Evolutionary conservation across 805 yeast genomes (phyloP).

Genomic region (Starmera pachycereana): DNA sequence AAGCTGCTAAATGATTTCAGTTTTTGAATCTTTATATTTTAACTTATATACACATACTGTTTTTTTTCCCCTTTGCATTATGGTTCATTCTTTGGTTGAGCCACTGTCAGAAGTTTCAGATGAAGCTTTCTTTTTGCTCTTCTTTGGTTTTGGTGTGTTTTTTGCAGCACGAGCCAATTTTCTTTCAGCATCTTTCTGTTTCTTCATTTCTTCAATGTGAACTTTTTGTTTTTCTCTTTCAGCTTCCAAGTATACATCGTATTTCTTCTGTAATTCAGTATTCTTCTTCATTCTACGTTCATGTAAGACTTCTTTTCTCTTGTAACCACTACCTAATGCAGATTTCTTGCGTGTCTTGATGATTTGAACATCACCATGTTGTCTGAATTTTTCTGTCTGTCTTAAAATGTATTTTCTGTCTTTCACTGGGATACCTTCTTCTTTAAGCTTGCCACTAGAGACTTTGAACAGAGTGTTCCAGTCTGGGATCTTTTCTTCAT

Average conservation of each 20-base stretch:
- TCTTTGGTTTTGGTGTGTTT: too few species aligned
- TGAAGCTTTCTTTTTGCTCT: too few species aligned
- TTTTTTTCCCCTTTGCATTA: not conserved
- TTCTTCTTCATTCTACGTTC: constrained; percentile 36
- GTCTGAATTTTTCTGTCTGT: constrained; percentile 60
- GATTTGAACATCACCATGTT: constrained; percentile 45
- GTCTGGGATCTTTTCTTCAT: constrained; percentile 53
- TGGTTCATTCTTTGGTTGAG: too few species aligned
- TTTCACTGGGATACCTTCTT: constrained; percentile 64
- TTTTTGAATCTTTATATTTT: not conserved
- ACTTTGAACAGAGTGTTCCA: constrained; percentile 61
- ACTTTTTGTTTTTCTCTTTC: constrained; percentile 7
- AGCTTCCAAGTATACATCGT: constrained; percentile 5
- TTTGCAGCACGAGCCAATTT: too few species aligned
- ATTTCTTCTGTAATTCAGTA: constrained; percentile 14
- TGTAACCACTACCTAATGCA: constrained; percentile 80
- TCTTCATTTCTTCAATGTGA: not conserved
- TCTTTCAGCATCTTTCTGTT: not conserved
- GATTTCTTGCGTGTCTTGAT: constrained; percentile 61
- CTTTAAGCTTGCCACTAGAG: constrained; percentile 48
- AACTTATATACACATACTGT: not conserved
- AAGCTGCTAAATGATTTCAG: constrained; percentile 7
- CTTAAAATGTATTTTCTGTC: constrained; percentile 63
- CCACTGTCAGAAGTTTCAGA: too few species aligned
- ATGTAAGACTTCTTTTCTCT: constrained; percentile 56